Evolutionary conservation across 106 monocot species (phyloP).

Genomic region (Platanthera zijinensis): DNA sequence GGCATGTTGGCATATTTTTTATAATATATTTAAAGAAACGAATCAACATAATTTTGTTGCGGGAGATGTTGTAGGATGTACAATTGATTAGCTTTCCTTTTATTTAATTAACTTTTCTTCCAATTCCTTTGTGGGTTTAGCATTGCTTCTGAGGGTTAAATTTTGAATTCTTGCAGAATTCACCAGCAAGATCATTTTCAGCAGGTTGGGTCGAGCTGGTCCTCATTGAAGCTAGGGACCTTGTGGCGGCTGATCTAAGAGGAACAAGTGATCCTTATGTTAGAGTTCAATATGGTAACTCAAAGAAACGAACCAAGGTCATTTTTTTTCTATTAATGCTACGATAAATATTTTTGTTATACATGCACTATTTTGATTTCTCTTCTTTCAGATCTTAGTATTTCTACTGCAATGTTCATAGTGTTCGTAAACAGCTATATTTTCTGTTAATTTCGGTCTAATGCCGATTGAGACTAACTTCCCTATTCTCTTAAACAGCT

Average conservation of each 20-base stretch:
- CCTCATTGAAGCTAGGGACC: slow-evolving; percentile 87
- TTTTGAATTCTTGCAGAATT: slow-evolving; percentile 23
- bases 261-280: slow-evolving; percentile 97
- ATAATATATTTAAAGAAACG: background rate
- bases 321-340: background rate
- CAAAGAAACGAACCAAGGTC: slow-evolving; percentile 91
- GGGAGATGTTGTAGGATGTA: background rate
- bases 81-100: background rate
- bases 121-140: background rate
- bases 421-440: background rate
- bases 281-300: slow-evolving; percentile 84
- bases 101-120: background rate
- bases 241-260: slow-evolving; percentile 84
- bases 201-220: slow-evolving; percentile 52
- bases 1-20: background rate
- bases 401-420: background rate
- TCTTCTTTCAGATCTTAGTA: background rate
- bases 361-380: background rate
- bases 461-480: too few species aligned
- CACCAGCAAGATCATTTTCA: slow-evolving; percentile 18
- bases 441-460: too few species aligned
- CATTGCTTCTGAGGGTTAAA: background rate
- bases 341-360: background rate
- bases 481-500: too few species aligned
- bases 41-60: background rate